Percentiles rank a stretch among this genome's conserved stretches.
These are phyloP conservation scores for Lactarius trivialis DNA, from an alignment of 768 basidiomycete species.

Conservation along the genomic window DNA sequence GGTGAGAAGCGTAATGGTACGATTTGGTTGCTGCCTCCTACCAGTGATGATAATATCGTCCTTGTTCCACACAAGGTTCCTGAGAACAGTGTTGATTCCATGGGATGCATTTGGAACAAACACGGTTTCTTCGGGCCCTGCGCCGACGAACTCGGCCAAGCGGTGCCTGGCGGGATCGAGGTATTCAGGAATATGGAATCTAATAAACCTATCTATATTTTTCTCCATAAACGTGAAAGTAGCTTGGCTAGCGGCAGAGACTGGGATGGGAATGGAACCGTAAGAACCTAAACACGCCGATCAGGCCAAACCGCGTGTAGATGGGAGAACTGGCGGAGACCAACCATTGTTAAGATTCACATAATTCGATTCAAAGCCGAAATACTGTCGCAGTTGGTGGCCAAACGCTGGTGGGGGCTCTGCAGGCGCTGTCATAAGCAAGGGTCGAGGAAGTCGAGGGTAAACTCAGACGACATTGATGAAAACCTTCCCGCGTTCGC, in stretches of 20 bases:
- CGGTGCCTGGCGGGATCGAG: conserved; percentile 38
- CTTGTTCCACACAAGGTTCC: conserved; percentile 60
- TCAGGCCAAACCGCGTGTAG: background rate
- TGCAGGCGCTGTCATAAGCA: background rate
- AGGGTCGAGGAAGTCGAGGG: background rate
- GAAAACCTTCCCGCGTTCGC: too few species aligned
- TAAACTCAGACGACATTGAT: too few species aligned
- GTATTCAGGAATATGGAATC: conserved; percentile 31
- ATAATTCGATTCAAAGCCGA: conserved; percentile 50
- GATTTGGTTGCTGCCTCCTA: conserved; percentile 30
- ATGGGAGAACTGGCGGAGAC: conserved; percentile 4
- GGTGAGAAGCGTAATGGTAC: background rate
- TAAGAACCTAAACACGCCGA: conserved; percentile 45
- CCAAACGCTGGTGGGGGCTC: conserved; percentile 46
- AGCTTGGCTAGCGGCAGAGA: conserved; percentile 40
- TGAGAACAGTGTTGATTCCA: conserved; percentile 59
- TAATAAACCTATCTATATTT: conserved; percentile 53
- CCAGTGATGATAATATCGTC: conserved; percentile 62
- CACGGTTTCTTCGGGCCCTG: conserved; percentile 52
- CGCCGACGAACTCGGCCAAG: conserved; percentile 45
- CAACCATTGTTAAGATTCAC: conserved; percentile 61
- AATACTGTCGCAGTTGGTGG: conserved; percentile 47
- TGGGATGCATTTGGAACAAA: conserved; percentile 55
- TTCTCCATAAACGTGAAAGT: conserved; percentile 40
- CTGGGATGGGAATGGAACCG: conserved; percentile 50